Conservation (phyloP, 2,329 filamentous ascomycete species). For the Penicillium sp. region DNA sequence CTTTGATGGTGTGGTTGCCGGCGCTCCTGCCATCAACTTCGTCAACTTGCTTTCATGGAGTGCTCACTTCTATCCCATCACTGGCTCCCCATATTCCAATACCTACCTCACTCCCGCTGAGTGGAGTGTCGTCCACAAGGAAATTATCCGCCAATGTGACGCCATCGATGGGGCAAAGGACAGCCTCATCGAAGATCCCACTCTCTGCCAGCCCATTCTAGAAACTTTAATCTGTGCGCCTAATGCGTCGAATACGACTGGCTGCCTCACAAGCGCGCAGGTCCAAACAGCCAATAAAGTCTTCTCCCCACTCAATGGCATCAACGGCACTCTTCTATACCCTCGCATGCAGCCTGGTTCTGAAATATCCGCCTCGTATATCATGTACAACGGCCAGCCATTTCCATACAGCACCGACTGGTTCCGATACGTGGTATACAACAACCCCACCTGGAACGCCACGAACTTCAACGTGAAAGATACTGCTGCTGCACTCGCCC, state of each 20-base stretch:
- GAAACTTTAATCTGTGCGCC: conserved; percentile 31
- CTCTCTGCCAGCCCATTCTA: conserved; percentile 32
- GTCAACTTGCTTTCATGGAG: conserved; percentile 44
- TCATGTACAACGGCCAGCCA: conserved; percentile 36
- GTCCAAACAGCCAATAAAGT: conserved; percentile 28
- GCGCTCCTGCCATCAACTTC: conserved; percentile 43
- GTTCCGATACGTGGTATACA: conserved; percentile 45
- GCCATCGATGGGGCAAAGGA: conserved; percentile 31
- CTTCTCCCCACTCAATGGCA: conserved; percentile 32
- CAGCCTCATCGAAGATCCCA: conserved; percentile 38
- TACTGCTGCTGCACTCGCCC: conserved; percentile 32
- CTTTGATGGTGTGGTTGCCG: conserved; percentile 48
- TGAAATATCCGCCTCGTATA: conserved; percentile 23
- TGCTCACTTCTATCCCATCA: conserved; percentile 41
- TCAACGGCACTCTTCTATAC: conserved; percentile 30
- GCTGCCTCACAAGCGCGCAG: conserved; percentile 31
- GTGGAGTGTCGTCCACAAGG: conserved; percentile 33
- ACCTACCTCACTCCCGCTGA: conserved; percentile 27
- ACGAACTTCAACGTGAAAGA: conserved; percentile 38
- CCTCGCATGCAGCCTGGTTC: conserved; percentile 37
- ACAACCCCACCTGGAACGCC: conserved; percentile 38
- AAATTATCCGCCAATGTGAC: conserved; percentile 37
- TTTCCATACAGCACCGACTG: conserved; percentile 41
- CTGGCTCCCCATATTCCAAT: conserved; percentile 34
- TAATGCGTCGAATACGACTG: conserved; percentile 13